Evolutionary conservation across 331 rosid species (phyloP).

Genomic region (Pyrus hybrid): DNA sequence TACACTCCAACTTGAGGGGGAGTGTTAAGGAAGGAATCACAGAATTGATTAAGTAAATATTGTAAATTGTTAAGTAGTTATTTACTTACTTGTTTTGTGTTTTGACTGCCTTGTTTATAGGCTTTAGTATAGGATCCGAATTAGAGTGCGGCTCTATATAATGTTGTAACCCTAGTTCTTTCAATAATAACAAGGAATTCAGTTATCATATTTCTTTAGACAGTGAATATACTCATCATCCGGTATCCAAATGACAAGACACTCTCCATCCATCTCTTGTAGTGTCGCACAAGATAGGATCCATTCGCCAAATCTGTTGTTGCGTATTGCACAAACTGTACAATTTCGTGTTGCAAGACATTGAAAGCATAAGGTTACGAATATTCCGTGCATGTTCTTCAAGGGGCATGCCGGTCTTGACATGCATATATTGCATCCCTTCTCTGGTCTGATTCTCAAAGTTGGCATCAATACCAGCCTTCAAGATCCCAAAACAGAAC

Average conservation of each 20-base stretch:
- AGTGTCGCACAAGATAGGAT: conserved; percentile 49
- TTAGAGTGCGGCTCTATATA: no score
- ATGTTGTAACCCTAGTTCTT: no score
- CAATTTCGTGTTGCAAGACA: conserved; percentile 40
- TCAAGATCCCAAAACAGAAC: conserved; percentile 1
- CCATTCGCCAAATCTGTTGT: conserved; percentile 44
- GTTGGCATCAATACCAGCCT: conserved; percentile 29
- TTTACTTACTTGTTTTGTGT: no score
- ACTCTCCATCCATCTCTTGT: conserved; percentile 49
- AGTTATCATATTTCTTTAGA: no score
- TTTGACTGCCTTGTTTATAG: no score
- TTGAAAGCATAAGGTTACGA: conserved; percentile 50
- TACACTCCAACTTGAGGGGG: no score
- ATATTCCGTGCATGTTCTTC: conserved; percentile 55
- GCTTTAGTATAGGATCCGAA: no score
- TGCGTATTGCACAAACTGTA: conserved; percentile 37
- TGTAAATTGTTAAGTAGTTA: no score
- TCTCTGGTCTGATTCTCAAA: conserved; percentile 26
- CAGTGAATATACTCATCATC: conserved; percentile 40
- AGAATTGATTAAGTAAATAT: no score
- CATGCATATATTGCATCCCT: conserved; percentile 26
- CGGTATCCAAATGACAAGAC: conserved; percentile 43
- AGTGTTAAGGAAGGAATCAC: no score
- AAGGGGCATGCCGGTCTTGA: conserved; percentile 56
- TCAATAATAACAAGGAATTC: no score